A percentile compares a stretch with the other conserved stretches of the same genome.
These are phyloP conservation scores for Saturnispora sekii DNA, from an alignment of 805 yeast genomes.

Conservation along the genomic window DNA sequence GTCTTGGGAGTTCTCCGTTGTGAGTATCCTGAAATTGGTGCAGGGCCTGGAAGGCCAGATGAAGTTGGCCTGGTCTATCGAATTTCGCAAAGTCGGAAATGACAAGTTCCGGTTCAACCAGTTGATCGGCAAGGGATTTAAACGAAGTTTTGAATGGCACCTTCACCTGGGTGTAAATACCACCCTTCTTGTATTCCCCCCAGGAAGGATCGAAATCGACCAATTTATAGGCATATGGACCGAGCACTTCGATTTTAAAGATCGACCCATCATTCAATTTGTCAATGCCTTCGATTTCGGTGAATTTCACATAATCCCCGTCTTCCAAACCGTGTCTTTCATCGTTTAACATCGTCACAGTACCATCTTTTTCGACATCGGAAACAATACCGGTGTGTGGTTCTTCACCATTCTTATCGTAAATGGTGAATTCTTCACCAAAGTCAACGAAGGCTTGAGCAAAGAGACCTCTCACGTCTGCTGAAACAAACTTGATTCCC, in stretches of 20 bases:
- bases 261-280: constrained; percentile 65
- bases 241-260: constrained; percentile 71
- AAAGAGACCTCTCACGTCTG: constrained; percentile 80
- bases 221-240: constrained; percentile 82
- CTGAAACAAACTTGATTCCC: constrained; percentile 69
- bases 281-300: constrained; percentile 76
- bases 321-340: constrained; percentile 90
- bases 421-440: constrained; percentile 69
- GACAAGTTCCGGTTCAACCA: constrained; percentile 68
- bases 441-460: constrained; percentile 87
- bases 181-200: constrained; percentile 73
- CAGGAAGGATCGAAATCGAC: constrained; percentile 44
- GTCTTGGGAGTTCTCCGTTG: constrained; percentile 62
- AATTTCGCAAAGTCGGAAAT: constrained; percentile 89
- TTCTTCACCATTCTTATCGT: constrained; percentile 90
- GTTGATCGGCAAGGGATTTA: constrained; percentile 53
- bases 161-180: constrained; percentile 87
- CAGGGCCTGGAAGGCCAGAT: constrained; percentile 85
- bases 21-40: constrained; percentile 60
- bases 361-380: constrained; percentile 78
- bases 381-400: constrained; percentile 80
- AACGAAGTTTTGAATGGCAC: constrained; percentile 60
- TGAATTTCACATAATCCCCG: constrained; percentile 79
- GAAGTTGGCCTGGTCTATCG: constrained; percentile 85
- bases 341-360: constrained; percentile 89